These are phyloP conservation scores for Coprinellus micaceus DNA, from an alignment of 768 basidiomycete genomes.

Conservation along the genomic window DNA sequence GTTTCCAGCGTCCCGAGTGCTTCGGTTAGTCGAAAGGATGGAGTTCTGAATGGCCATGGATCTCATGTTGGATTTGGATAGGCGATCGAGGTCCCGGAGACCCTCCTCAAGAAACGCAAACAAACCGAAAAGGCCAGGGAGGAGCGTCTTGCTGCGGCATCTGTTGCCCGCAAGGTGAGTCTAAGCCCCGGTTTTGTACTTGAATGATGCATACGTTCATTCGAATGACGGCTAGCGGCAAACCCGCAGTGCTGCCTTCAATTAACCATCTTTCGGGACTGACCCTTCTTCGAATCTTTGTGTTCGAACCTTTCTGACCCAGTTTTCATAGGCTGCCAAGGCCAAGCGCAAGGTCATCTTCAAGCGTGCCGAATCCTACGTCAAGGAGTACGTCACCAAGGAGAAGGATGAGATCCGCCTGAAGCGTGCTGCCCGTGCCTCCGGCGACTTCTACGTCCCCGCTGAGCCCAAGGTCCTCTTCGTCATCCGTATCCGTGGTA, in stretches of 20 bases:
- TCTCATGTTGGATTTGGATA: constrained; percentile 31
- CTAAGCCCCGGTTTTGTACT: constrained; percentile 18
- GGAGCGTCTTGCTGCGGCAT: constrained; percentile 82
- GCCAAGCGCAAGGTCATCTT: constrained; percentile 96
- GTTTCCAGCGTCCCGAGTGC: constrained; percentile 49
- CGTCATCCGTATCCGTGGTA: constrained; percentile 97
- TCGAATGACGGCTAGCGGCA: constrained; percentile 75
- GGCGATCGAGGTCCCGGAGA: constrained; percentile 98
- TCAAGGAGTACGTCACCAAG: constrained; percentile 90
- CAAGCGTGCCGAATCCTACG: constrained; percentile 98
- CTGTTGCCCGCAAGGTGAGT: constrained; percentile 85
- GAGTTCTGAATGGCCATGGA: constrained; percentile 13
- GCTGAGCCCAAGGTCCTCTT: constrained; percentile 98
- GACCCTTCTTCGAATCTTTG: constrained; percentile 29
- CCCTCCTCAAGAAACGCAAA: constrained; percentile 99
- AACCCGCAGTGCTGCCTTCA: constrained; percentile 62
- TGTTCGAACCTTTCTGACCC: neutral
- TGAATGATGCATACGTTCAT: constrained; percentile 81
- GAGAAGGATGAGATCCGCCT: constrained; percentile 97
- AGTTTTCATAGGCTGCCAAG: constrained; percentile 63
- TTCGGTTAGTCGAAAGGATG: constrained; percentile 40
- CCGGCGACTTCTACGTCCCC: constrained; percentile 96
- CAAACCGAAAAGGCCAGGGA: constrained; percentile 95
- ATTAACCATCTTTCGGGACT: constrained; percentile 97
- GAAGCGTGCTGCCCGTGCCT: constrained; percentile 85